Conservation (phyloP, 495 filamentous ascomycete genomes). For the Aspergillus taichungensis region DNA sequence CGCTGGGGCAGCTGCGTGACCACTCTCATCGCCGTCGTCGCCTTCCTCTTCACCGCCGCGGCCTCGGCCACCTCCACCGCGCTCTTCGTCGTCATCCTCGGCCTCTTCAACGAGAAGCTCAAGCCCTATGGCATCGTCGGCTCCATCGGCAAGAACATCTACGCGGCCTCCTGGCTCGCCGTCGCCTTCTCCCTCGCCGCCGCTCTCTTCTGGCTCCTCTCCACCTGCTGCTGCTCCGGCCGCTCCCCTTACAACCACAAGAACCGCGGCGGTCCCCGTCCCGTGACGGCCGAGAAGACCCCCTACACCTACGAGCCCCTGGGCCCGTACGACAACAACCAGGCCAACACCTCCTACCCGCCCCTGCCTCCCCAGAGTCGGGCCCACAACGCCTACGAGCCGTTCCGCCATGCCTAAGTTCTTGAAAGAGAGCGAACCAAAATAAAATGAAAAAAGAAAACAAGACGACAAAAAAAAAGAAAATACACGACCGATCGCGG, state of each 20-base stretch:
- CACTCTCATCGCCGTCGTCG: conserved; percentile 58
- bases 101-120: conserved; percentile 51
- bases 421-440: background rate
- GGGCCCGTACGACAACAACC: conserved; percentile 19
- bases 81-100: conserved; percentile 51
- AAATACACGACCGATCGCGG: background rate
- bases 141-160: conserved; percentile 56
- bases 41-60: conserved; percentile 49
- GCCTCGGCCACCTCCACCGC: conserved; percentile 48
- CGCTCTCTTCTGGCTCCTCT: conserved; percentile 82
- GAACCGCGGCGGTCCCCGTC: conserved; percentile 13
- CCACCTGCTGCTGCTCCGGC: conserved; percentile 82
- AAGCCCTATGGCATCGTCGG: conserved; percentile 58
- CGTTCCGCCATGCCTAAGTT: conserved; percentile 36
- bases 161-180: conserved; percentile 66
- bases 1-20: conserved; percentile 68
- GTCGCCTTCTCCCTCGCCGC: conserved; percentile 65
- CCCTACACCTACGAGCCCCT: conserved; percentile 45
- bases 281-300: conserved; percentile 38
- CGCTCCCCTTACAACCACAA: conserved; percentile 39
- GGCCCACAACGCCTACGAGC: conserved; percentile 33
- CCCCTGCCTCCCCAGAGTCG: conserved; percentile 11
- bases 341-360: conserved; percentile 23
- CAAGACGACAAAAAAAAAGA: conserved; percentile 7
- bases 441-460: background rate